A percentile compares a stretch with the other conserved stretches of the same genome.
Evolutionary conservation across 208 protist genomes (phyloP).

Genomic region (Acanthamoeba lugdunensis): DNA sequence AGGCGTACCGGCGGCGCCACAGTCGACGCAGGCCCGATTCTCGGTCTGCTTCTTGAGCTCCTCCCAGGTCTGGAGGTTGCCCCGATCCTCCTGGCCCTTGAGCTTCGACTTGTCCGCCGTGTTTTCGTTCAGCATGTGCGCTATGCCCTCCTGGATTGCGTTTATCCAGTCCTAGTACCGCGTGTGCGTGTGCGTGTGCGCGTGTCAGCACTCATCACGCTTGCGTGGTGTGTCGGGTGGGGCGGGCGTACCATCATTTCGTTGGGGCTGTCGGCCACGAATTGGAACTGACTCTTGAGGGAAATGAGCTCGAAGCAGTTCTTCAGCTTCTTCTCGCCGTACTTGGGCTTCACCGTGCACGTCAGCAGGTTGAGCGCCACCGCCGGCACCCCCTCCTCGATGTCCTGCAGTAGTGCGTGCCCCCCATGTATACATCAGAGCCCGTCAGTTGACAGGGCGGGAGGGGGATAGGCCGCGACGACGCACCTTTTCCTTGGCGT

Average conservation of each 20-base stretch:
- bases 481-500: constrained; percentile 2
- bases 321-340: constrained; percentile 35
- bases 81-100: constrained; percentile 12
- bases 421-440: too few species aligned
- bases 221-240: not conserved
- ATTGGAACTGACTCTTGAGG: constrained; percentile 48
- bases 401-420: not conserved
- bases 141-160: constrained; percentile 45
- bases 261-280: not conserved
- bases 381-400: constrained; percentile 35
- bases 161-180: constrained; percentile 15
- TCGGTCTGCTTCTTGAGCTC: constrained; percentile 56
- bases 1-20: constrained; percentile 50
- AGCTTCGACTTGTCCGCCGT: constrained; percentile 62
- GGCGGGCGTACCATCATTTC: constrained; percentile 34
- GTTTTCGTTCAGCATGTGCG: constrained; percentile 26
- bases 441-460: not conserved
- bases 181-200: not conserved
- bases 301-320: constrained; percentile 65
- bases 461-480: not conserved
- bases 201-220: not conserved
- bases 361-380: constrained; percentile 58
- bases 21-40: constrained; percentile 54
- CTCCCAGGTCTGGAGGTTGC: constrained; percentile 53
- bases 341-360: constrained; percentile 37